These are phyloP conservation scores for Globisporangium takayamanum DNA, from an alignment of 352 stramenopile species.

Conservation along the genomic window DNA sequence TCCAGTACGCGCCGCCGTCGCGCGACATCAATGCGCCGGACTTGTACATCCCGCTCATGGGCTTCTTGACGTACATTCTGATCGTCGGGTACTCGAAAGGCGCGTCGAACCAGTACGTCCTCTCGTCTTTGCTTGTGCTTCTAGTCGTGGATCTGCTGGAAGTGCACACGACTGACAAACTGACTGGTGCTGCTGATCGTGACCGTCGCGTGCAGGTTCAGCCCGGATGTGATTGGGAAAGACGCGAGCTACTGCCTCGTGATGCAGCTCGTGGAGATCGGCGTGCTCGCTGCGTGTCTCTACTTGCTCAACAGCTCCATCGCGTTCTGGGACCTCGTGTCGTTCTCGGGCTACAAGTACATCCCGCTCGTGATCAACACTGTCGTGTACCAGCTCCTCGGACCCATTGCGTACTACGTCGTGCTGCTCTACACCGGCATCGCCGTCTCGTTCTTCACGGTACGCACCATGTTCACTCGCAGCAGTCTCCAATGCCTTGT, in stretches of 20 bases:
- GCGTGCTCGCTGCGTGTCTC: slow-evolving; percentile 90
- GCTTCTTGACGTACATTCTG: slow-evolving; percentile 98
- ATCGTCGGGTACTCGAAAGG: slow-evolving; percentile 96
- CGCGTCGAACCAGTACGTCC: slow-evolving; percentile 79
- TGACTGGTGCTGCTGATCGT: not conserved
- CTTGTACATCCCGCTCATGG: slow-evolving; percentile 98
- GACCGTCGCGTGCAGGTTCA: slow-evolving; percentile 73
- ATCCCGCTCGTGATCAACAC: slow-evolving; percentile 95
- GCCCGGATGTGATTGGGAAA: slow-evolving; percentile 93
- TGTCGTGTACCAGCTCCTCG: slow-evolving; percentile 80
- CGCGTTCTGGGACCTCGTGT: slow-evolving; percentile 93
- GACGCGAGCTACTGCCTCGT: slow-evolving; percentile 90
- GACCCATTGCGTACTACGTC: slow-evolving; percentile 89
- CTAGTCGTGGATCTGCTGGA: not conserved
- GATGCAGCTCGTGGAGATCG: slow-evolving; percentile 90
- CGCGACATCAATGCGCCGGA: slow-evolving; percentile 97
- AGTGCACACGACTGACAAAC: not conserved
- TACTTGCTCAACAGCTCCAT: slow-evolving; percentile 93
- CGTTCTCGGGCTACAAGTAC: slow-evolving; percentile 99
- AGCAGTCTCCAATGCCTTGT: not conserved
- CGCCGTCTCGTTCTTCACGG: slow-evolving; percentile 92
- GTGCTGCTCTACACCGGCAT: slow-evolving; percentile 91
- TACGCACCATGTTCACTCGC: slow-evolving; percentile 26
- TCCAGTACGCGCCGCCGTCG: slow-evolving; percentile 86
- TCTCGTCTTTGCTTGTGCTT: not conserved